Percentiles rank a stretch among this genome's conserved stretches.
Evolutionary conservation across 78 protist genomes (phyloP).

Genomic region (Chrysochromulina parva): DNA sequence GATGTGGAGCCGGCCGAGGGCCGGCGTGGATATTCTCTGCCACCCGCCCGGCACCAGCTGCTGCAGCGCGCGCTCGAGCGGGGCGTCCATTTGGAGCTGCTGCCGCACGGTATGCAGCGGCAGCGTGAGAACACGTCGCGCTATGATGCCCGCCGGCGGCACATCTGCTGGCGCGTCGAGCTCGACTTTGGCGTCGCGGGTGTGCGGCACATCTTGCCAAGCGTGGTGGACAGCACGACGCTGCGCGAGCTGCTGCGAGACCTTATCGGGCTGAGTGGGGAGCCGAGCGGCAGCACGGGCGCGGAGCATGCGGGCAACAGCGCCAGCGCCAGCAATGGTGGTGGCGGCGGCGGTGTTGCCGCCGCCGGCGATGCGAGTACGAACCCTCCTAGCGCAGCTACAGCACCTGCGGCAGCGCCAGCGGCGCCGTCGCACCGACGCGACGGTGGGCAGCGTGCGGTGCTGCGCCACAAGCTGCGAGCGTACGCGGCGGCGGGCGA

Average conservation of each 20-base stretch:
- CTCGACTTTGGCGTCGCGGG: not conserved
- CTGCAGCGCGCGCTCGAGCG: not conserved
- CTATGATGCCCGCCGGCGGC: not conserved
- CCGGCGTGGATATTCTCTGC: not conserved
- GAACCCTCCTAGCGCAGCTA: not conserved
- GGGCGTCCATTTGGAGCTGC: not conserved
- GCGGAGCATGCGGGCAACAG: too few species aligned
- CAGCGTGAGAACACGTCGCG: not conserved
- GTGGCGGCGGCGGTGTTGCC: not conserved
- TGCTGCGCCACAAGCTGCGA: not conserved
- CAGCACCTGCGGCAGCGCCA: not conserved
- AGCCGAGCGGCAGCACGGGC: too few species aligned
- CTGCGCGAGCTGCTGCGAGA: not conserved
- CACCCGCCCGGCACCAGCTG: not conserved
- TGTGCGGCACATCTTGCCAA: not conserved
- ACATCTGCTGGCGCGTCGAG: not conserved
- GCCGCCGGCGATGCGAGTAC: too few species aligned
- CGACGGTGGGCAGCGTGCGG: not conserved
- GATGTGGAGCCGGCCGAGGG: not conserved
- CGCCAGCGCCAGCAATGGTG: not conserved
- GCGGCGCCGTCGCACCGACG: too few species aligned
- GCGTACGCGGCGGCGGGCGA: not conserved
- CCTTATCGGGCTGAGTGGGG: not conserved
- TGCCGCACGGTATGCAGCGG: not conserved
- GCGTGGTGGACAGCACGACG: not conserved